phyloP scores from a whole-genome alignment of 2,329 filamentous ascomycete species.

The Botryotinia globosa region DNA sequence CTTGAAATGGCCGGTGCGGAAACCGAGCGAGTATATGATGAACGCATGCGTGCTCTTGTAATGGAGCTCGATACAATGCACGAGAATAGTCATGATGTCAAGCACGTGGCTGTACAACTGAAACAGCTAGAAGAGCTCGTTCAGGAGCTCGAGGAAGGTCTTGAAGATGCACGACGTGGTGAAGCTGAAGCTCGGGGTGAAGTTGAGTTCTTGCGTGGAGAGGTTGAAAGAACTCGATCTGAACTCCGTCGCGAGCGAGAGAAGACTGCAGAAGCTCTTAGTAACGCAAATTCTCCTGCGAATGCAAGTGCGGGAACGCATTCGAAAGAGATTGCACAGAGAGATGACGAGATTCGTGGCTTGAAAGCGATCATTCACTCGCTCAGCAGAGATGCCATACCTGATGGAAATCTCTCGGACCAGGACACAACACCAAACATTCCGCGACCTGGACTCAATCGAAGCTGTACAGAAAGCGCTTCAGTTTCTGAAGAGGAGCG shows the following conservation, averaged over 20 bases:
- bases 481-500: constrained; percentile 53
- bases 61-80: constrained; percentile 80
- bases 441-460: constrained; percentile 42
- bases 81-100: constrained; percentile 82
- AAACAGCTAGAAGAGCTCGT: constrained; percentile 96
- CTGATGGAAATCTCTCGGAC: constrained; percentile 34
- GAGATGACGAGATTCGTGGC: constrained; percentile 95
- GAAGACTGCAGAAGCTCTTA: constrained; percentile 64
- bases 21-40: constrained; percentile 93
- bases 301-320: constrained; percentile 47
- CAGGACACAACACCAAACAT: constrained; percentile 36
- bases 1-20: constrained; percentile 93
- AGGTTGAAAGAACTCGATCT: constrained; percentile 86
- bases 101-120: constrained; percentile 83
- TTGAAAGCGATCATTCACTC: constrained; percentile 98
- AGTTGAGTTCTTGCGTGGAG: constrained; percentile 90
- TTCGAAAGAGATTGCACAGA: constrained; percentile 81
- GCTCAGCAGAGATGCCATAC: constrained; percentile 70
- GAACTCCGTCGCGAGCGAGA: constrained; percentile 87
- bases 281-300: constrained; percentile 41
- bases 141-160: constrained; percentile 91
- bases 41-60: constrained; percentile 82
- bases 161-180: constrained; percentile 89
- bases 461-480: constrained; percentile 30
- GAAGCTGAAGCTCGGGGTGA: constrained; percentile 95